Evolutionary conservation across 495 filamentous ascomycete species (phyloP), one percentile per base, ranked within the genome.

Genomic region (Penicillium soppii): DNA sequence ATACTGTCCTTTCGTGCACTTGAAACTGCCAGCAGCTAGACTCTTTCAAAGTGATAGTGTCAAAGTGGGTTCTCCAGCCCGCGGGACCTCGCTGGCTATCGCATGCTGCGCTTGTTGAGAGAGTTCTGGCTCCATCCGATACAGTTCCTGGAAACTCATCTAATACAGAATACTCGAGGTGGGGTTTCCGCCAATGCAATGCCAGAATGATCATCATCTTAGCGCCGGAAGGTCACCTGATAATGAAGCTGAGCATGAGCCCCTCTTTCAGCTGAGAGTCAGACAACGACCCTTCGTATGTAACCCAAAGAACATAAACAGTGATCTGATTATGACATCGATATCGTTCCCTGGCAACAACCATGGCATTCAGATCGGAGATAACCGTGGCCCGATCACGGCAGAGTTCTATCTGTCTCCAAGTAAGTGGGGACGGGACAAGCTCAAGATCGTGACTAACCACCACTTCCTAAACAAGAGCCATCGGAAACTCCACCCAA

Each of bases 331-430:
- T 16, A 58, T 53, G 51, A 17, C 23, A 22, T 42, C 27, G 13
- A 41, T 54, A 25, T 39, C 13, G 10, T 54, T 51, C 15, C 36
- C 36, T 12, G 10, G n/a, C 35, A 25, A 6, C 9, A 58, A 58
- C 29, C 26, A n/a, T 3, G 51, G 46, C 2, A 7, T 8, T 4
- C 56, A 58, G 17, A 22, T 52, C 1, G 51, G 47, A 26, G 40
- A 20, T 1, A 51, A 52, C 36, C n/a, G 51, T 39, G 56, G 56
- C 29, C 13, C 29, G 13, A 32, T 32, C 29, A 27, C 25, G 25
- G 25, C 25, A 43, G 5, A 1, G 21, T 46, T 58, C 36, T 21
- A 54, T 48, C 22, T 37, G 23, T 29, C 36, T 23, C 47, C 56
- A 32, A 41, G 56, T 51, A 48, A 38, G 37, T 27, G 5, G 13